phyloP scores from a whole-genome alignment of 148 eudicot genomes.

The Fallopia convolvulus region DNA sequence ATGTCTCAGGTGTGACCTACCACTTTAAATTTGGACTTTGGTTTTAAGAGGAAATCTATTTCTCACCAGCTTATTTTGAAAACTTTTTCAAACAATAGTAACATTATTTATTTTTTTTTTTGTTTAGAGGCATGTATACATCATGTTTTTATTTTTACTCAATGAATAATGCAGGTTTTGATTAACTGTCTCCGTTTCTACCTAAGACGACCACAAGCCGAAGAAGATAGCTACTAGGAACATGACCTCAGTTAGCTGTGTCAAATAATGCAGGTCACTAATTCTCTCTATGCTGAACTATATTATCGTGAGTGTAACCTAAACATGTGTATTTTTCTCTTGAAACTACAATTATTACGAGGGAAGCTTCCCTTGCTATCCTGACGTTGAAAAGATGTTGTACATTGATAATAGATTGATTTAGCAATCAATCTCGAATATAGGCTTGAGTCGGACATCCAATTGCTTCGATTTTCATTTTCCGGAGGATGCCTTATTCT shows the following conservation, averaged over 20 bases:
- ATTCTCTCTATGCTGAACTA: background rate
- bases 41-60: background rate
- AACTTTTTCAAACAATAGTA: background rate
- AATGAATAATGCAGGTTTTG: conserved; percentile 48
- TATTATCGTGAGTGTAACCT: background rate
- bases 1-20: conserved; percentile 74
- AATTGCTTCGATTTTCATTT: too few species aligned
- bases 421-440: background rate
- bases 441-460: too few species aligned
- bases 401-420: background rate
- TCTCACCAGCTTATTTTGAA: background rate
- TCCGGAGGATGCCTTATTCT: too few species aligned
- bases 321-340: background rate
- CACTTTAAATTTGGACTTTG: background rate
- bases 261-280: background rate
- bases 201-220: conserved; percentile 77
- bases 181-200: conserved; percentile 76
- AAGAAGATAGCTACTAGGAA: conserved; percentile 77
- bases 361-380: background rate
- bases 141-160: background rate
- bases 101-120: background rate
- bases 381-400: background rate
- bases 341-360: background rate
- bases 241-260: background rate
- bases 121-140: background rate